Base-by-base conservation (phyloP, 768 basidiomycete species). In the Panaeolus papilionaceus region DNA sequence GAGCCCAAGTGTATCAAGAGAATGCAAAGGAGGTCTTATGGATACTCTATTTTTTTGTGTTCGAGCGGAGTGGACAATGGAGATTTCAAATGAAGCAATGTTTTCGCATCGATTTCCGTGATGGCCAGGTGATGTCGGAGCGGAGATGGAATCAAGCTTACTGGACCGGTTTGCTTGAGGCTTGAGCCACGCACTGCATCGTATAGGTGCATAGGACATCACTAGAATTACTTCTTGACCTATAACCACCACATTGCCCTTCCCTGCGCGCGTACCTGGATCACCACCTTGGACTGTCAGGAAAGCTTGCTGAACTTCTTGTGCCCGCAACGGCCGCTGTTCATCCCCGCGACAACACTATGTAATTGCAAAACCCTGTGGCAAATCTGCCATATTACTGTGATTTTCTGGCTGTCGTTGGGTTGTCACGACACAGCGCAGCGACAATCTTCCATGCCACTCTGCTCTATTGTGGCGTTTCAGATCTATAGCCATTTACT, bases 371-470 rank as follows among this genome's bases (percentile, higher is more conserved):
- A 37, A 58, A 58, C 54, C 54, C 28, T 58, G 54, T 58, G 54
- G 28, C 11, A 58, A 58, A 12, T 16, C 33, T 58, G 14, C 54
- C 26, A 28, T 12, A 16, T 58, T 49, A 33, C 11, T 16, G 54
- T 58, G 54, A 58, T 58, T 33, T 58, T 58, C 28, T 58, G 54
- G 54, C 16, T 58, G 54, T 58, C 54, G 8, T 16, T 37, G 26
- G 54, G 54, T 16, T 58, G 54, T 33, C 54, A 16, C 26, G 33
- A 37, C 26, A 1, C 49, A 58, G 3, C 54, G 12, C 54, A 33
- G 16, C 54, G 54, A 58, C 54, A 58, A 58, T 58, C 54, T 58
- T 58, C 28, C 26, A 58, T 58, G 33, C 54, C 54, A 58, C 12
- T 37, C 26, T 33, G 14, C n/a, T 33, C 3, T 37, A 37, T 58